These are phyloP conservation scores for Candolleomyces eurysporus DNA, from an alignment of 768 basidiomycete genomes.

Conservation along the genomic window DNA sequence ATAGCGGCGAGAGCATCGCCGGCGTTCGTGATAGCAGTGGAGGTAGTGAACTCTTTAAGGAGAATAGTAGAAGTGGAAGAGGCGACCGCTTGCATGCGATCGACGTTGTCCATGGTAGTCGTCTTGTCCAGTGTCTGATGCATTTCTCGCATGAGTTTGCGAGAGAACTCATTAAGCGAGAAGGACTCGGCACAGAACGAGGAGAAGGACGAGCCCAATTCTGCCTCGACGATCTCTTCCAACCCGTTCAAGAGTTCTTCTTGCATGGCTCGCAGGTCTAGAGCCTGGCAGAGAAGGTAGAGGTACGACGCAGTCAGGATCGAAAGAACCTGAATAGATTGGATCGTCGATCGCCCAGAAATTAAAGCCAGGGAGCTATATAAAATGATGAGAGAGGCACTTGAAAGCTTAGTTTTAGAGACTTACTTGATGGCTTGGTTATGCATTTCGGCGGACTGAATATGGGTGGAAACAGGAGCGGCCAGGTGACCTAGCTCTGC, in stretches of 20 bases:
- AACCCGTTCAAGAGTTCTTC: conserved; percentile 53
- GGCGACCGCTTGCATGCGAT: conserved; percentile 64
- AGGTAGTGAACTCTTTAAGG: conserved; percentile 41
- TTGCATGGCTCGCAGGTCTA: conserved; percentile 78
- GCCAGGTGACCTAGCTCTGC: conserved; percentile 81
- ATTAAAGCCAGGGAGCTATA: conserved; percentile 61
- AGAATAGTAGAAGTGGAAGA: conserved; percentile 53
- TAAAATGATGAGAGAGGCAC: background rate
- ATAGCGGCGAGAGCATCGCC: conserved; percentile 29
- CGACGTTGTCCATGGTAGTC: conserved; percentile 65
- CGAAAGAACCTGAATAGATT: conserved; percentile 65
- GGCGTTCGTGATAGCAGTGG: conserved; percentile 25
- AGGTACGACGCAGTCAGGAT: conserved; percentile 71
- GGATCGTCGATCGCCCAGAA: conserved; percentile 71
- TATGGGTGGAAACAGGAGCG: conserved; percentile 80
- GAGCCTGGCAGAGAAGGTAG: conserved; percentile 72
- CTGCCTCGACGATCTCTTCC: conserved; percentile 44
- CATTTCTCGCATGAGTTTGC: conserved; percentile 37
- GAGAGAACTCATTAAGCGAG: background rate
- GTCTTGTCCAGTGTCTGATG: conserved; percentile 60
- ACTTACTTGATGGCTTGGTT: conserved; percentile 73
- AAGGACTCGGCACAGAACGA: conserved; percentile 15
- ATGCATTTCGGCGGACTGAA: conserved; percentile 89
- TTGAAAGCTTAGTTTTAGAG: background rate
- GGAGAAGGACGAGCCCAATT: conserved; percentile 46